Evolutionary conservation across 2,329 filamentous ascomycete genomes (phyloP), one percentile per base, ranked within the genome.

Genomic region (Trichoderma aggressivum): DNA sequence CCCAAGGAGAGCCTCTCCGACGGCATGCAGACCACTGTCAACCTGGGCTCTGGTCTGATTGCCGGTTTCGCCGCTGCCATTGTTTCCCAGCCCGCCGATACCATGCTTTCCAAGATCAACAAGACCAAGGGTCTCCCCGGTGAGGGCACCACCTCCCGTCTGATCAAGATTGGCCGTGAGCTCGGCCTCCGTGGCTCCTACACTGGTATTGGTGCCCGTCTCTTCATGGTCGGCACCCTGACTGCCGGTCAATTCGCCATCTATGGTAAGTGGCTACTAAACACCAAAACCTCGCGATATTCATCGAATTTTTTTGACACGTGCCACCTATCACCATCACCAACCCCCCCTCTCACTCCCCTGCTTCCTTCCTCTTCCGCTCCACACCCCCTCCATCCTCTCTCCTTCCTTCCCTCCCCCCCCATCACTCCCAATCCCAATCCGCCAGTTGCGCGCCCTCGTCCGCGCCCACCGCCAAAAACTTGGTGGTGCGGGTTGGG

Each of bases 71-170:
- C 93, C 78, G 93, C 93, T 78, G 93, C 93, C 80, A 82, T 95
- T 78, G 88, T 97, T 81, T 97, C 93, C 74, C 93, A 97, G 86
- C 93, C 93, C 77, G 93, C 93, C 82, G 93, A 97, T 83, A 97
- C 93, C 81, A 97, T 97, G 93, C 90, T 97, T 75, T 92, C 89
- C 85, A 96, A 95, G 90, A 96, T 97, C 88, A 97, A 97, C 92
- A 96, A 96, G 92, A 93, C 92, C 85, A 90, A 93, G 87, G 93
- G 92, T 84, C 86, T 90, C 73, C 93, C 93, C 76, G 93, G 93
- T 87, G 92, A 97, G 87, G 90, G 93, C 79, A 96, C 92, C 78
- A 88, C 88, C 81, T 88, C 86, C 82, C 91, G 93, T 83, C 85
- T 97, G 79, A 86, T 95, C 87, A 96, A 96, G 91, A 97, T 97